phyloP scores from a whole-genome alignment of 306 rosid species.

The Trifolium dubium region DNA sequence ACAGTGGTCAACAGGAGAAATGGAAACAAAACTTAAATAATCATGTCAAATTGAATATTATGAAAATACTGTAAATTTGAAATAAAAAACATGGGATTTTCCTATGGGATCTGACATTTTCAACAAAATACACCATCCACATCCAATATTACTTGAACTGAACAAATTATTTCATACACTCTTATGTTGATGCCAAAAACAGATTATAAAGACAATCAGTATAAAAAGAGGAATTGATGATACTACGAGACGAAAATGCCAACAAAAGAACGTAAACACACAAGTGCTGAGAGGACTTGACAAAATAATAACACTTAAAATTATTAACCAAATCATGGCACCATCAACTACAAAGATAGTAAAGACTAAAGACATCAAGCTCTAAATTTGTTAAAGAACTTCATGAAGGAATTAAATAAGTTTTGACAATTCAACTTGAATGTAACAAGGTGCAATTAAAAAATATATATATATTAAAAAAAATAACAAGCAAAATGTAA shows the following conservation, averaged over 20 bases:
- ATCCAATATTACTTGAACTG: conserved; percentile 8
- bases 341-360: conserved; percentile 19
- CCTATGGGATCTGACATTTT: neutral
- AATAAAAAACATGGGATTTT: neutral
- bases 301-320: conserved; percentile 16
- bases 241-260: conserved; percentile 14
- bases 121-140: neutral
- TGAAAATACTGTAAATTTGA: neutral
- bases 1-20: conserved; percentile 4
- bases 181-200: neutral
- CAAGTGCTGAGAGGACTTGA: neutral
- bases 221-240: conserved; percentile 8
- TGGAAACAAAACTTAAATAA: conserved; percentile 9
- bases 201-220: conserved; percentile 6
- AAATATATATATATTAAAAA: neutral
- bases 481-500: neutral
- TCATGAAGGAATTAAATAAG: conserved; percentile 2
- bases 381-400: conserved; percentile 8
- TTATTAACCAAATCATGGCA: conserved; percentile 29
- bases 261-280: neutral
- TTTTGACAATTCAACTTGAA: conserved; percentile 13
- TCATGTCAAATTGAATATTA: conserved; percentile 5
- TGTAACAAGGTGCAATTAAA: neutral
- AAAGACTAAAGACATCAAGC: conserved; percentile 20
- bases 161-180: neutral